A percentile compares a stretch with the other conserved stretches of the same genome.
Evolutionary conservation across 2,329 filamentous ascomycete species (phyloP).

Genomic region (Gnomoniopsis sp.): DNA sequence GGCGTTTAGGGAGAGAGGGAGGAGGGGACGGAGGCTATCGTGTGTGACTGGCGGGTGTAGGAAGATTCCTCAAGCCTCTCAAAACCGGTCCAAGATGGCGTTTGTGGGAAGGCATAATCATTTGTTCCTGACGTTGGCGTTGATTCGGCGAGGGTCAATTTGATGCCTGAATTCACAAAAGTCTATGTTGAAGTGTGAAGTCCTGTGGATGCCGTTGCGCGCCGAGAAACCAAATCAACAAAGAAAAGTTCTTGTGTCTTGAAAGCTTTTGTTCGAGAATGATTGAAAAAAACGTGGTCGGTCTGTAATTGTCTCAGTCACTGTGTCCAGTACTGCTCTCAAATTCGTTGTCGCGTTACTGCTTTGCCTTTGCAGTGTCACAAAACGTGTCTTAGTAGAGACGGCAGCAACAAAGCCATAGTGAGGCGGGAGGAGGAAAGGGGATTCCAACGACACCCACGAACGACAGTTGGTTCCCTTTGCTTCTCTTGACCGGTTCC

Average conservation of each 20-base stretch:
- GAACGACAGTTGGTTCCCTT: background rate
- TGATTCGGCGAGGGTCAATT: background rate
- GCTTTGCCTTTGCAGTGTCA: background rate
- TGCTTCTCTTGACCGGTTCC: background rate
- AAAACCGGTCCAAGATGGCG: background rate
- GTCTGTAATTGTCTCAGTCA: slow-evolving; percentile 6
- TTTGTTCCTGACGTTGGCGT: background rate
- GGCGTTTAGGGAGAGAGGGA: background rate
- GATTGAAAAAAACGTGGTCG: slow-evolving; percentile 1
- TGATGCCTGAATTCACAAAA: background rate
- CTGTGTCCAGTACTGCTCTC: slow-evolving; percentile 1
- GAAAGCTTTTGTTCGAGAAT: background rate
- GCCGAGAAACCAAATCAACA: background rate
- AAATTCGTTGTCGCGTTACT: background rate
- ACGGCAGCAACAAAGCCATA: background rate
- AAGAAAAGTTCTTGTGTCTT: background rate
- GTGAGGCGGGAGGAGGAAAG: background rate
- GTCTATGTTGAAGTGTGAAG: background rate
- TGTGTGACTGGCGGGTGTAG: background rate
- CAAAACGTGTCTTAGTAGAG: slow-evolving; percentile 9
- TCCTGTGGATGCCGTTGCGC: background rate
- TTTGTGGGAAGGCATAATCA: slow-evolving; percentile 4
- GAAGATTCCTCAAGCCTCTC: background rate
- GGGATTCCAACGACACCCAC: background rate
- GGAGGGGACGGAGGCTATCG: background rate